phyloP scores from a whole-genome alignment of 23 red algal species.

The Gracilaria caudata region DNA sequence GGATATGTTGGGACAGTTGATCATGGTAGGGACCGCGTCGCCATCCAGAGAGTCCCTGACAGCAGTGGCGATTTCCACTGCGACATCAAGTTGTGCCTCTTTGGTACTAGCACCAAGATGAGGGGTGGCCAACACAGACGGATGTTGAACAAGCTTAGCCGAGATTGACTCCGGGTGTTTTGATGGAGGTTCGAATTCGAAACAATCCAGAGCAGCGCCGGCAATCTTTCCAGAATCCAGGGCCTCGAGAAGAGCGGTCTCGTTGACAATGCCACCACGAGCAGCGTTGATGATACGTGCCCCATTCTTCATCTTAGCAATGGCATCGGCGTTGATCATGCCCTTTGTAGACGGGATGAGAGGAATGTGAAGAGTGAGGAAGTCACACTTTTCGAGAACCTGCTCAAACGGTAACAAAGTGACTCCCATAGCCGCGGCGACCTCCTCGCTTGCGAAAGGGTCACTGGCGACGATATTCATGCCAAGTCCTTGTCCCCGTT shows the following conservation, averaged over 20 bases:
- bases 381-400: constrained; percentile 69
- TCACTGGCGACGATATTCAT: constrained; percentile 96
- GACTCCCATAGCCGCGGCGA: constrained; percentile 78
- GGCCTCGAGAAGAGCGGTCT: constrained; percentile 90
- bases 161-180: constrained; percentile 92
- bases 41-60: constrained; percentile 83
- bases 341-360: constrained; percentile 80
- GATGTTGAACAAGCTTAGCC: constrained; percentile 80
- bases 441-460: constrained; percentile 84
- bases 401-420: constrained; percentile 67
- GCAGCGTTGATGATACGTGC: constrained; percentile 94
- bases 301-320: constrained; percentile 77
- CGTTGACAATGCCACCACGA: constrained; percentile 89
- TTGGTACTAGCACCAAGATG: constrained; percentile 95
- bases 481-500: constrained; percentile 83
- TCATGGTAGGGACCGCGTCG: constrained; percentile 92
- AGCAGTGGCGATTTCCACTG: constrained; percentile 90
- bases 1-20: constrained; percentile 89
- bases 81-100: constrained; percentile 95
- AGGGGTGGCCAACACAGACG: constrained; percentile 91
- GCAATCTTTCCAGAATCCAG: constrained; percentile 84
- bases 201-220: constrained; percentile 93
- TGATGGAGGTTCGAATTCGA: constrained; percentile 84
- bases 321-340: constrained; percentile 71
- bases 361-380: constrained; percentile 98